phyloP scores from a whole-genome alignment of 169 alveolate genomes.

The Cryptosporidium sp. region DNA sequence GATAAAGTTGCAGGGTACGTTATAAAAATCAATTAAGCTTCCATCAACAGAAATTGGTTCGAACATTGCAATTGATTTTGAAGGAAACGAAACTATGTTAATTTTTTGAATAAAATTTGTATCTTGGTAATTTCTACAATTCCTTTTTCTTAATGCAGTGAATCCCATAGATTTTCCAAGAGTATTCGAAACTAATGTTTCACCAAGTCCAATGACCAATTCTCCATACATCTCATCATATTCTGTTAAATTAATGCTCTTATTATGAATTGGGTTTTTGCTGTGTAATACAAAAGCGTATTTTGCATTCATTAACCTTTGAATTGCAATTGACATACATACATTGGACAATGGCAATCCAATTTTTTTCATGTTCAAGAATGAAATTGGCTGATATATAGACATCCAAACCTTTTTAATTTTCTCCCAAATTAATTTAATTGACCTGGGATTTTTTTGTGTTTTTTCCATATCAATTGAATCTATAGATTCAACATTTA shows the following conservation, averaged over 20 bases:
- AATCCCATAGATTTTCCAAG: constrained; percentile 90
- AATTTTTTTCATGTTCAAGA: constrained; percentile 83
- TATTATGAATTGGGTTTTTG: constrained; percentile 83
- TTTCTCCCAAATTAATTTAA: constrained; percentile 76
- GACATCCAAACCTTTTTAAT: constrained; percentile 87
- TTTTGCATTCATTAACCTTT: constrained; percentile 89
- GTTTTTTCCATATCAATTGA: not conserved
- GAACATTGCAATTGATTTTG: constrained; percentile 80
- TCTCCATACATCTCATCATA: constrained; percentile 89
- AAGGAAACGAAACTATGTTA: constrained; percentile 79
- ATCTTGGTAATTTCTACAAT: constrained; percentile 29
- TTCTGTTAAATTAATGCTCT: constrained; percentile 71
- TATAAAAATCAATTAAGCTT: not conserved
- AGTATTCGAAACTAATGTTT: constrained; percentile 84
- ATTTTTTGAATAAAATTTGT: constrained; percentile 39
- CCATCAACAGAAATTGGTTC: not conserved
- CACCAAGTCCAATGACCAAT: constrained; percentile 86
- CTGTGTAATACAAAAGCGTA: constrained; percentile 93
- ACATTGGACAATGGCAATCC: constrained; percentile 80
- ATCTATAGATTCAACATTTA: not conserved
- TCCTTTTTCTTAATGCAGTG: constrained; percentile 79
- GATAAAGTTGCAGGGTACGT: constrained; percentile 71
- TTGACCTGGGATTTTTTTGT: not conserved
- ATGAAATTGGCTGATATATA: constrained; percentile 84
- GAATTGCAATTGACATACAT: constrained; percentile 83